A percentile compares a stretch with the other conserved stretches of the same genome.
phyloP scores from a whole-genome alignment of 164 flowering plant genomes.

The Liriodendron chinense region DNA sequence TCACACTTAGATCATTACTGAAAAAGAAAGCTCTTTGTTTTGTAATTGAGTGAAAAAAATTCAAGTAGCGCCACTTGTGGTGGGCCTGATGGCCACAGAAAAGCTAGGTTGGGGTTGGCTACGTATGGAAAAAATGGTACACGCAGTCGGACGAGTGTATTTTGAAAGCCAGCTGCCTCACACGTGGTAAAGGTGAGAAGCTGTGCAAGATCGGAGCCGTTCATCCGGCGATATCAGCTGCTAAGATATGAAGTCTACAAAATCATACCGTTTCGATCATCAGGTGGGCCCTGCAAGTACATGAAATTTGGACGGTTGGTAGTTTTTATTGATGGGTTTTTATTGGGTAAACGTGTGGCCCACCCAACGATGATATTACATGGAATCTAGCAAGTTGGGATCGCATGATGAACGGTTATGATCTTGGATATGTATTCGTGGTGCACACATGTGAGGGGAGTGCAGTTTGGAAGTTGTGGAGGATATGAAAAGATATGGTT shows the following conservation, averaged over 20 bases:
- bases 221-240: neutral
- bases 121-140: neutral
- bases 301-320: too few relatives aligned
- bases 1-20: neutral
- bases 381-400: too few relatives aligned
- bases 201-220: neutral
- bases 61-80: neutral
- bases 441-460: neutral
- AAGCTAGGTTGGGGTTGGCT: neutral
- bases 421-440: too few relatives aligned
- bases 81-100: neutral
- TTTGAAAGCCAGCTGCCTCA: neutral
- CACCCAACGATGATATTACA: too few relatives aligned
- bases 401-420: neutral
- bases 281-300: too few relatives aligned
- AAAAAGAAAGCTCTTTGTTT: neutral
- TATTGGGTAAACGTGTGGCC: too few relatives aligned
- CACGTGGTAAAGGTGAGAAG: neutral
- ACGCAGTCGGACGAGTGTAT: neutral
- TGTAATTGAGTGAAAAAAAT: neutral
- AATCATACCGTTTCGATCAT: too few relatives aligned
- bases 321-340: too few relatives aligned
- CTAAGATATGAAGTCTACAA: neutral
- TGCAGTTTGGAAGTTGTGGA: neutral
- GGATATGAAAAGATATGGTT: neutral